Base-by-base conservation (phyloP, 768 basidiomycete species). In the Leccinum subtestaceum region DNA sequence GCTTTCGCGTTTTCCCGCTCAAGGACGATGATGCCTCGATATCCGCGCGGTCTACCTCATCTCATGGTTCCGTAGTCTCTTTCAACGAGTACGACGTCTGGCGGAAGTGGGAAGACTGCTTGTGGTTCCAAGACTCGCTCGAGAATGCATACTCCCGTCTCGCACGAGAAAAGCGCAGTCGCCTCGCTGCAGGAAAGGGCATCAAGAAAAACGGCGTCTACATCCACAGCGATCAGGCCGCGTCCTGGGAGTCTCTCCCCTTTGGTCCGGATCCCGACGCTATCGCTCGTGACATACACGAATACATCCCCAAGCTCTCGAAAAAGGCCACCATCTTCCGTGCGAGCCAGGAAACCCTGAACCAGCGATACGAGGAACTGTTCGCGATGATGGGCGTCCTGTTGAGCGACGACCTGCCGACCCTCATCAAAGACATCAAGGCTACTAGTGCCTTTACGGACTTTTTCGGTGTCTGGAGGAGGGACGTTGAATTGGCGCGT, bases 231-330 rank as follows among this genome's bases (percentile, higher is more conserved):
- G 86, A 91, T 67, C 77, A 80, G 57, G 91, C 91, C 2, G 86
- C 91, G 1, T 93, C 91, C 13, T 93, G 88, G 78, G 91, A 93
- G 54, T 92, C 90, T 1, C 79, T 93, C 19, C 91, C 91, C 12
- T 87, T 88, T 7, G 91, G 90, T 8, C 91, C 91, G n/a, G 81
- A 90, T 65, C 89, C 89, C 5, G 82, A 81, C 51, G 85, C 86
- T 13, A 81, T 93, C 46, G 84, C 85, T n/a, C 81, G 77, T 53
- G 82, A 89, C 59, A 80, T 92, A 45, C 89, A 91, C 65, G 64
- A 80, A 5, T 73, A 84, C 65, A 68, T 93, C 3, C 91, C 91
- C 19, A 78, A 77, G 55, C 78, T 93, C 43, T 81, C 84, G 3
- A 89, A 86, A 73, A 89, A 86, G 66, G 86, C 83, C 4, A 85